Evolutionary conservation across 768 basidiomycete genomes (phyloP).

Genomic region (Panaeolus cyanescens): DNA sequence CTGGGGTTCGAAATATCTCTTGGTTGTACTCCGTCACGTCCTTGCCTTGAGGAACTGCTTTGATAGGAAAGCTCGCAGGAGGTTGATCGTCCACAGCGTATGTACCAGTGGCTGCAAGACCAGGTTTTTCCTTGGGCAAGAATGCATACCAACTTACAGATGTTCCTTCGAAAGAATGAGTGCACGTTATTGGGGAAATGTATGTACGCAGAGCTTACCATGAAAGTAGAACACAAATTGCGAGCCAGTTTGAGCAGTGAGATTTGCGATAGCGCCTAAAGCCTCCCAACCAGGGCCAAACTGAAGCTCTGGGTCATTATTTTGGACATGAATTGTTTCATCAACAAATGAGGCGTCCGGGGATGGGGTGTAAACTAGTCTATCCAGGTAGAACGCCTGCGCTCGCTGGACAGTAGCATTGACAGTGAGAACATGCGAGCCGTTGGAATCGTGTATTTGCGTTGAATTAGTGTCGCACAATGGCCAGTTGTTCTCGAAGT

Average conservation of each 20-base stretch:
- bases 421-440: constrained; percentile 9
- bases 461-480: constrained; percentile 1
- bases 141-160: constrained; percentile 26
- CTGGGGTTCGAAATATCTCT: constrained; percentile 20
- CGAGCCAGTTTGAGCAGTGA: neutral
- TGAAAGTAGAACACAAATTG: constrained; percentile 2
- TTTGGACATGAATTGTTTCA: constrained; percentile 1
- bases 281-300: constrained; percentile 6
- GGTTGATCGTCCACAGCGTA: constrained; percentile 23
- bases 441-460: constrained; percentile 12
- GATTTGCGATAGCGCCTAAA: neutral
- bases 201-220: neutral
- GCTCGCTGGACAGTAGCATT: constrained; percentile 8
- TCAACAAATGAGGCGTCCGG: constrained; percentile 1
- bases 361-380: constrained; percentile 5
- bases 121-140: constrained; percentile 18
- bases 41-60: constrained; percentile 11
- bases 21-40: constrained; percentile 19
- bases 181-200: neutral
- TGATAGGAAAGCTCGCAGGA: constrained; percentile 8
- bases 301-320: constrained; percentile 7
- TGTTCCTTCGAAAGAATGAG: constrained; percentile 10
- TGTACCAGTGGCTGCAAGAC: constrained; percentile 15
- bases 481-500: constrained; percentile 10
- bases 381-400: constrained; percentile 13